These are phyloP conservation scores for Zelonia costaricensis DNA, from an alignment of 208 protist species.

Conservation along the genomic window DNA sequence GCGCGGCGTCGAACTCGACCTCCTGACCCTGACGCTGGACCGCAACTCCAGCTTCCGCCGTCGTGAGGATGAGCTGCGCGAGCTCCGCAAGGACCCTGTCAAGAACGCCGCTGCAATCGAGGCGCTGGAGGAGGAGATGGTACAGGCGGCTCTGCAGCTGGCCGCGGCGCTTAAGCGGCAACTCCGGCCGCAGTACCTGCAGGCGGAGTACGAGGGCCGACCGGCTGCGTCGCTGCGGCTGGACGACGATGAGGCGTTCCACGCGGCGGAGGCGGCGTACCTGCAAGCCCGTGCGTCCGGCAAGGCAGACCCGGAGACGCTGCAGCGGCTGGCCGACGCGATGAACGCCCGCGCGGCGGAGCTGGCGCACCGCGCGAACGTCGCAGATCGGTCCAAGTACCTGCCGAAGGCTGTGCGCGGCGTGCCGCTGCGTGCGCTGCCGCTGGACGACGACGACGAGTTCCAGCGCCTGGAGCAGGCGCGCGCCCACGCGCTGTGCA, in stretches of 20 bases:
- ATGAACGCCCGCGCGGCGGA: conserved; percentile 42
- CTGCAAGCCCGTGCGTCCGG: conserved; percentile 28
- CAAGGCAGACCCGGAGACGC: conserved; percentile 14
- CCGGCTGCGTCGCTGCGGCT: conserved; percentile 32
- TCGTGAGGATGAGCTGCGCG: conserved; percentile 38
- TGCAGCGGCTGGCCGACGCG: conserved; percentile 31
- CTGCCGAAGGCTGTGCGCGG: conserved; percentile 42
- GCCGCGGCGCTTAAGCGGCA: conserved; percentile 8
- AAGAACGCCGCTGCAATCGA: conserved; percentile 37
- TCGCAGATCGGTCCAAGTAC: conserved; percentile 39
- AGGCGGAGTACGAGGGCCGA: conserved; percentile 47
- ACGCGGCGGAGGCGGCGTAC: conserved; percentile 38
- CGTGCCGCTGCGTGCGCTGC: conserved; percentile 41
- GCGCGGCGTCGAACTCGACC: conserved; percentile 18
- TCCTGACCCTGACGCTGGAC: conserved; percentile 32
- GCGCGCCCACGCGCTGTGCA: conserved; percentile 35
- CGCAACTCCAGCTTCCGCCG: conserved; percentile 21
- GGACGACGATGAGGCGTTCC: conserved; percentile 41
- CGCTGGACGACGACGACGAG: conserved; percentile 51
- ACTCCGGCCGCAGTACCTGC: conserved; percentile 28
- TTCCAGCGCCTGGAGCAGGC: conserved; percentile 45
- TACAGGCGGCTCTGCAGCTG: conserved; percentile 15
- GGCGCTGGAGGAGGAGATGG: conserved; percentile 45
- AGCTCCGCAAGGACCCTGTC: conserved; percentile 37
- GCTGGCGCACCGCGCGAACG: conserved; percentile 49